phyloP scores from a whole-genome alignment of 371 early-diverging fungal genomes.

The Saksenaea vasiformis region DNA sequence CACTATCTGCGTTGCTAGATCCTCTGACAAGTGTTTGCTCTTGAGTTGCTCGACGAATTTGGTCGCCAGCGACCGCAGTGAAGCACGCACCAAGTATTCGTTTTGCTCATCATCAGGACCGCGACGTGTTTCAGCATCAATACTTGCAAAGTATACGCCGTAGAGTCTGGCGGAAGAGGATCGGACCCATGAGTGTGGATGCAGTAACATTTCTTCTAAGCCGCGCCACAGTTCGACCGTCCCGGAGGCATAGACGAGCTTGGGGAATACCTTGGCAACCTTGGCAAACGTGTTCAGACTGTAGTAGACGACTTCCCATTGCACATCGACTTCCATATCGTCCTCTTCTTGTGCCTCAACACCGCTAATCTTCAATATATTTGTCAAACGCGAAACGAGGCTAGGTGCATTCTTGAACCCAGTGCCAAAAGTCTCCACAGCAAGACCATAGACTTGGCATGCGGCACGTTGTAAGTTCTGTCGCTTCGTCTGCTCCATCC shows the following conservation, averaged over 20 bases:
- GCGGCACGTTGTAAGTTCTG: constrained; percentile 71
- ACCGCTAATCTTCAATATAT: constrained; percentile 38
- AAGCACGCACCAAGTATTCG: constrained; percentile 49
- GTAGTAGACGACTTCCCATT: constrained; percentile 87
- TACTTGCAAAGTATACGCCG: constrained; percentile 75
- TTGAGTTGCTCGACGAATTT: constrained; percentile 75
- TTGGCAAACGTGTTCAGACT: constrained; percentile 77
- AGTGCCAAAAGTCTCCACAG: constrained; percentile 74
- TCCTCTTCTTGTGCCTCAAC: constrained; percentile 47
- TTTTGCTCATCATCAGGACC: constrained; percentile 19
- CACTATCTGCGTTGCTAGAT: constrained; percentile 85
- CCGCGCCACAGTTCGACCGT: constrained; percentile 58
- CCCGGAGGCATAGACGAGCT: constrained; percentile 43
- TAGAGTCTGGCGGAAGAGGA: constrained; percentile 69
- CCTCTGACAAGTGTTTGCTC: constrained; percentile 69
- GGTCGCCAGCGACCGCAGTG: constrained; percentile 57
- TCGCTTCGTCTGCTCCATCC: constrained; percentile 66
- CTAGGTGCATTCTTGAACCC: constrained; percentile 56
- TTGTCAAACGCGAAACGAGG: constrained; percentile 50
- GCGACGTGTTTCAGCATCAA: constrained; percentile 58
- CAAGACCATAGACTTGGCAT: constrained; percentile 83
- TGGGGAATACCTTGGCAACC: constrained; percentile 59
- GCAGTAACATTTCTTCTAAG: constrained; percentile 61
- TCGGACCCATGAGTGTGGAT: constrained; percentile 93
- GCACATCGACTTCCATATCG: constrained; percentile 55